Evolutionary conservation across 768 basidiomycete genomes (phyloP).

Genomic region (Hortiboletus campestris): DNA sequence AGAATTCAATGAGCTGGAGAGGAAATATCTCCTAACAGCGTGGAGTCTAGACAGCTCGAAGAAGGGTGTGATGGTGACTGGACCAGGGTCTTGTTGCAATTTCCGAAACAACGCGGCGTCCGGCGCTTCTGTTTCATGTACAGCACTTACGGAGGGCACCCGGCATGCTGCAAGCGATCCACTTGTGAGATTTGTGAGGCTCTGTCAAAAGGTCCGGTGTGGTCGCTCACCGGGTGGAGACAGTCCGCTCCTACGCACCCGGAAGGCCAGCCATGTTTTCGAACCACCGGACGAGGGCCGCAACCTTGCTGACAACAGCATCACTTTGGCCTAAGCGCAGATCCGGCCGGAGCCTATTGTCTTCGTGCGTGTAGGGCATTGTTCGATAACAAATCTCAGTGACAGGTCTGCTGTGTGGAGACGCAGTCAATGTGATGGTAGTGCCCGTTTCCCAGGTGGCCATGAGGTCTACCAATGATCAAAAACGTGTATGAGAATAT

Average conservation of each 20-base stretch:
- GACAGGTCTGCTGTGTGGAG: slow-evolving; percentile 60
- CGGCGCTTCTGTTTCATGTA: slow-evolving; percentile 26
- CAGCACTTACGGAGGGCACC: slow-evolving; percentile 18
- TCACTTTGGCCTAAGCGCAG: slow-evolving; percentile 69
- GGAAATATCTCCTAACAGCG: slow-evolving; percentile 8
- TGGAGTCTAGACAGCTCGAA: slow-evolving; percentile 18
- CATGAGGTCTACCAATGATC: slow-evolving; percentile 46
- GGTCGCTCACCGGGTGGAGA: slow-evolving; percentile 13
- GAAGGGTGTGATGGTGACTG: slow-evolving; percentile 20
- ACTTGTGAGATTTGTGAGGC: slow-evolving; percentile 5
- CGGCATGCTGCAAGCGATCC: slow-evolving; percentile 13
- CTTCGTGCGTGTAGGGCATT: slow-evolving; percentile 61
- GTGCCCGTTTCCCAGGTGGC: slow-evolving; percentile 44
- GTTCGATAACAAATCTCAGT: slow-evolving; percentile 77
- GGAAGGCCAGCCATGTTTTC: slow-evolving; percentile 66
- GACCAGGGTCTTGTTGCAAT: slow-evolving; percentile 16
- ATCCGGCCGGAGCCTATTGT: slow-evolving; percentile 66
- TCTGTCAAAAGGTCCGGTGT: slow-evolving; percentile 6
- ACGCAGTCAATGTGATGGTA: slow-evolving; percentile 59
- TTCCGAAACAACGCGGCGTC: slow-evolving; percentile 26
- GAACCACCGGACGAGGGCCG: slow-evolving; percentile 67
- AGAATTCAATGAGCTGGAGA: slow-evolving; percentile 9
- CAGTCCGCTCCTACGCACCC: slow-evolving; percentile 7
- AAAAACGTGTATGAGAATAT: slow-evolving; percentile 19
- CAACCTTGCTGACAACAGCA: slow-evolving; percentile 64